Base-by-base conservation (phyloP, 495 filamentous ascomycete species). In the Tirmania nivea region DNA sequence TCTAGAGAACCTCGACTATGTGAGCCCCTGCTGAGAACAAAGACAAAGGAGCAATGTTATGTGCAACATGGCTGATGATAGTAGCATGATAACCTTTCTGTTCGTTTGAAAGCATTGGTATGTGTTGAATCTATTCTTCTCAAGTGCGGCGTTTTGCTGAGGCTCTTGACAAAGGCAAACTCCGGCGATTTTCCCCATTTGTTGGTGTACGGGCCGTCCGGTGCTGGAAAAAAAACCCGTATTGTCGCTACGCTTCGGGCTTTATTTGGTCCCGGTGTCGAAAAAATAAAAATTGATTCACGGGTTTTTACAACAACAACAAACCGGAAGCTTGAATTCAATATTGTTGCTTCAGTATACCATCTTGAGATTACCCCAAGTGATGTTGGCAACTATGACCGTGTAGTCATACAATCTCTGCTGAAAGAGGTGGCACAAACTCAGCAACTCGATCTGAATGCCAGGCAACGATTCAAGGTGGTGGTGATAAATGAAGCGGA, bases 401-500 rank as follows among this genome's bases (percentile, higher is more conserved):
- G 90, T 50, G 92, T 97, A 1, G 88, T 97, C 10, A 69, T 97
- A 12, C 92, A 96, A 64, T 89, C 94, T 65, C 72, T 97, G 45
- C 75, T 97, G 34, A 97, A 97, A 67, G 90, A 97, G 67, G 87
- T 96, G 10, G 90, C 92, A 35, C 90, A 97, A 68, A 97, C 90
- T 25, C 92, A 96, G 68, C 92, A 96, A 68, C 92, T 97, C 12
- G 90, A 97, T 65, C 73, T 84, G 54, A 68, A 75, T 8, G 90
- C 92, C 31, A 83, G 78, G 63, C 90, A 97, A 65, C 75, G 78
- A 48, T 97, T 97, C 72, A 97, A 97, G 70, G 86, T 97, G 11
- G 92, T 97, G 2, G 87, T 97, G 36, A 94, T 97, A 72, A 97
- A 97, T 62, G 90, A 97, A 70, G 90, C 90, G n/a, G 92, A 97